These are phyloP conservation scores for Lenwebbia sp. DNA, from an alignment of 345 rosid species.

Conservation along the genomic window DNA sequence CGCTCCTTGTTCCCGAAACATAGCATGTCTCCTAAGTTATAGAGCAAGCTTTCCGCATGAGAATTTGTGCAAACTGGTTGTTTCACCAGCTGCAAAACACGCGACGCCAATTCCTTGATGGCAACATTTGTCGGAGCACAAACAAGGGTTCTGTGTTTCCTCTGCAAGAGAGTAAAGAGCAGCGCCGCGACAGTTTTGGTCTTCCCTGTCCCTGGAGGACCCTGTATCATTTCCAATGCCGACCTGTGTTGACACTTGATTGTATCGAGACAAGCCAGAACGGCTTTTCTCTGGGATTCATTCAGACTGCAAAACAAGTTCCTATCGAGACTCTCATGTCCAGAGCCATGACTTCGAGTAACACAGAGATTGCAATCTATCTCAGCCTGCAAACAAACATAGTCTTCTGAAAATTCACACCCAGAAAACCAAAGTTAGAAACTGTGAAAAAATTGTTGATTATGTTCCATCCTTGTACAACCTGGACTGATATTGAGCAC, in stretches of 20 bases:
- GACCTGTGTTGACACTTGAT: not conserved
- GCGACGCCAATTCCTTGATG: slow-evolving; percentile 8
- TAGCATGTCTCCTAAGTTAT: slow-evolving; percentile 5
- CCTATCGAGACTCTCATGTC: not conserved
- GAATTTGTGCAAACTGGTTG: not conserved
- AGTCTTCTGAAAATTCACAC: rapidly evolving
- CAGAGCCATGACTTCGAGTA: not conserved
- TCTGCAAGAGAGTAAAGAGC: slow-evolving; percentile 2
- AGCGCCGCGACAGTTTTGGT: slow-evolving; percentile 1
- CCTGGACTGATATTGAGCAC: not conserved
- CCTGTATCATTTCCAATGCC: slow-evolving; percentile 6
- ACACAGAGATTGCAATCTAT: not conserved
- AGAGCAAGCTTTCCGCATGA: not conserved
- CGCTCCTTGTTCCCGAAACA: slow-evolving; percentile 7
- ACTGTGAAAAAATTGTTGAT: not conserved
- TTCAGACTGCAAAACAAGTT: not conserved
- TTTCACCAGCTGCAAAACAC: slow-evolving; percentile 9
- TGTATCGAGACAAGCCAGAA: not conserved
- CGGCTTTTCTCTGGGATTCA: slow-evolving; percentile 7
- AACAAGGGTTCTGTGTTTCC: too few relatives aligned
- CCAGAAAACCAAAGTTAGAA: not conserved
- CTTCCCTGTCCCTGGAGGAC: slow-evolving; percentile 20
- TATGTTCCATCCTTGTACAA: not conserved
- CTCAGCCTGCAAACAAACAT: not conserved
- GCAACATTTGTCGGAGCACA: too few relatives aligned